Conservation (phyloP, 345 rosid species). For the Linum lewisii region DNA sequence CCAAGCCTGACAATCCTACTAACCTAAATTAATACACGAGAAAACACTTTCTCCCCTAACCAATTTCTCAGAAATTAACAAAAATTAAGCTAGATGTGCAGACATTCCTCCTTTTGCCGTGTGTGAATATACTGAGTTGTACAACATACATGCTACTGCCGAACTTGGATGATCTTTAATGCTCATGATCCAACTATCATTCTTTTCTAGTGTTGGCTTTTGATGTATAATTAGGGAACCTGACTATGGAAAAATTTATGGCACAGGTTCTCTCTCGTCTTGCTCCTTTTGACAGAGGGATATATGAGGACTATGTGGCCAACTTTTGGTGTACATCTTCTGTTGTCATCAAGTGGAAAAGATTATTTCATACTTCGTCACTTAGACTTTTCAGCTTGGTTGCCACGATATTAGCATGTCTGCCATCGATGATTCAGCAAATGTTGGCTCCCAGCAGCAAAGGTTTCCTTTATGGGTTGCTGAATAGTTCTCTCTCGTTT, state of each 20-base stretch:
- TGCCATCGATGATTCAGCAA: constrained; percentile 92
- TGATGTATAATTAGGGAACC: not conserved
- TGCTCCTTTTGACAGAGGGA: constrained; percentile 95
- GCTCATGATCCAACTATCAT: too few relatives aligned
- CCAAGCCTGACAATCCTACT: too few relatives aligned
- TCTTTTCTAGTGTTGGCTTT: not conserved
- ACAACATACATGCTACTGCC: not conserved
- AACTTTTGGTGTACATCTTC: constrained; percentile 93
- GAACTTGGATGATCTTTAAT: not conserved
- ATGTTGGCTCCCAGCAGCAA: constrained; percentile 55
- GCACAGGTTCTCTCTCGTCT: constrained; percentile 74
- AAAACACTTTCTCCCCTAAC: too few relatives aligned
- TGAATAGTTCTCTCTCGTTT: constrained; percentile 79
- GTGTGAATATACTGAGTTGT: too few relatives aligned
- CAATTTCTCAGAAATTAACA: too few relatives aligned
- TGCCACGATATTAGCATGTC: constrained; percentile 51
- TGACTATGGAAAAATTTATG: not conserved
- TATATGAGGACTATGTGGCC: constrained; percentile 95
- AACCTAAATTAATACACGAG: too few relatives aligned
- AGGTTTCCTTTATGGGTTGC: constrained; percentile 73
- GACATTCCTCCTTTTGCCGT: too few relatives aligned
- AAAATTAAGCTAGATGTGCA: too few relatives aligned
- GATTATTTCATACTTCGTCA: constrained; percentile 43
- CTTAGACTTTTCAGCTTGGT: constrained; percentile 51
- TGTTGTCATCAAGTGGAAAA: constrained; percentile 78